phyloP scores from a whole-genome alignment of 164 flowering plant species.

The Nymphaea colorata region DNA sequence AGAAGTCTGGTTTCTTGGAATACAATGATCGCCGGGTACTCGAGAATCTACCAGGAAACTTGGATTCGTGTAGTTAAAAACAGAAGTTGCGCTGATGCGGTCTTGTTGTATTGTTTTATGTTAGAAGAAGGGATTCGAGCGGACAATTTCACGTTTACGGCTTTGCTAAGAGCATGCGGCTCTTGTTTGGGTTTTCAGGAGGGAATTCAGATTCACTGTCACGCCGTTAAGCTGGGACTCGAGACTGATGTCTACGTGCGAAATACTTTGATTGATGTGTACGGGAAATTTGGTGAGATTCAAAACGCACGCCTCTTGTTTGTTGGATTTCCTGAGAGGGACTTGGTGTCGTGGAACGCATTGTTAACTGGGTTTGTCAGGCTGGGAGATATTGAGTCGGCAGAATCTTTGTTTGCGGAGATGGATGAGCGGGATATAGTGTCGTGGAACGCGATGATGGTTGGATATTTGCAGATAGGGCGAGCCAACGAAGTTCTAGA shows the following conservation, averaged over 20 bases:
- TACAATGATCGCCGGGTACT: conserved; percentile 12
- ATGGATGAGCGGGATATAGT: conserved; percentile 14
- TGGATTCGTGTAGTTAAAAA: background rate
- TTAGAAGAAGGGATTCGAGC: conserved; percentile 6
- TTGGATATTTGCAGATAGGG: conserved; percentile 35
- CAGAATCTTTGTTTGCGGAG: conserved; percentile 8
- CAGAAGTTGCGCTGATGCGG: conserved; percentile 1
- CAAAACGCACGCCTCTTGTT: conserved; percentile 18
- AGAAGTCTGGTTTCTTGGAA: conserved; percentile 15
- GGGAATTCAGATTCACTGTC: conserved; percentile 8
- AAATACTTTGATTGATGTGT: conserved; percentile 21
- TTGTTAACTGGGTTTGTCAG: conserved; percentile 10
- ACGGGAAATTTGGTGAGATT: conserved; percentile 16
- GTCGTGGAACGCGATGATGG: conserved; percentile 26
- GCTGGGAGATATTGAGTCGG: conserved; percentile 9
- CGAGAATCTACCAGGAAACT: conserved; percentile 1
- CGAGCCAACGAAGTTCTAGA: conserved; percentile 28
- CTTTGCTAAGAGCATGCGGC: conserved; percentile 8
- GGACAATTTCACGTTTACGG: conserved; percentile 10
- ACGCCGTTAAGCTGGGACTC: conserved; percentile 13
- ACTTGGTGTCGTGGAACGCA: conserved; percentile 38
- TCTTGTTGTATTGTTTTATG: conserved; percentile 9
- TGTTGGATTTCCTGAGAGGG: conserved; percentile 22
- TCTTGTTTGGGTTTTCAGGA: conserved; percentile 6
- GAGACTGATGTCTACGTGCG: conserved; percentile 13